Base-by-base conservation (phyloP, 1,139 yeast species). In the Yamadazyma oceani region DNA sequence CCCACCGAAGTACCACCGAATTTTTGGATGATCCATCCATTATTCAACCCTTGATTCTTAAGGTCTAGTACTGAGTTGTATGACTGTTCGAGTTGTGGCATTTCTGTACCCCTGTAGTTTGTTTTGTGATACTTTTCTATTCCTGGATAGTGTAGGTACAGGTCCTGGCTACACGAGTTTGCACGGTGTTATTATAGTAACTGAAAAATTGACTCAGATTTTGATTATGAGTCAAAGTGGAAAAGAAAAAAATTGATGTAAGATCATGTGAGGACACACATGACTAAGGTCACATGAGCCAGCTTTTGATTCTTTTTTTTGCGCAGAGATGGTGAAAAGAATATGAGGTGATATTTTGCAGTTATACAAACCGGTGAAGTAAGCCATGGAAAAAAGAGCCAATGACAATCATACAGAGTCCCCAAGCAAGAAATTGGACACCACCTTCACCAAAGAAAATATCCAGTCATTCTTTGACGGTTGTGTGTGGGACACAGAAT, bases 1-100 rank as follows among this genome's bases (percentile, higher is more conserved):
- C 98, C 98, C 26, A 92, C 96, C 32, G 95, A 83, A n/a, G 98
- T 92, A 37, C 98, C 98, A 31, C 98, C 98, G 54, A 87, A 92
- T 62, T 92, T 92, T 60, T 92, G 98, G 7, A 92, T 85, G 16
- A 92, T 66, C 97, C 97, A 90, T 14, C 80, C 80, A 19, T 44
- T 38, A n/a, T 48, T 38, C 21, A 49, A 38, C 17, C 49, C 49
- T 30, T 32, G 42, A 19, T 57, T 45, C 19, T 57, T 57, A 35
- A 71, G 57, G 46, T 71, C 77, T 30, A 66, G 55, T 26, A 71
- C 73, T 3, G 76, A 69, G 41, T 67, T 70, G 44, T 67, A 71
- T 3, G 73, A 64, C 27, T 21, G 39, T 35, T 53, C 52, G 14
- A 12, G 29, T 5, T 31, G 31, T 11, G 38, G 19, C 13, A 28